phyloP scores from a whole-genome alignment of 2,329 filamentous ascomycete genomes.

The Aspergillus pseudoterreus region DNA sequence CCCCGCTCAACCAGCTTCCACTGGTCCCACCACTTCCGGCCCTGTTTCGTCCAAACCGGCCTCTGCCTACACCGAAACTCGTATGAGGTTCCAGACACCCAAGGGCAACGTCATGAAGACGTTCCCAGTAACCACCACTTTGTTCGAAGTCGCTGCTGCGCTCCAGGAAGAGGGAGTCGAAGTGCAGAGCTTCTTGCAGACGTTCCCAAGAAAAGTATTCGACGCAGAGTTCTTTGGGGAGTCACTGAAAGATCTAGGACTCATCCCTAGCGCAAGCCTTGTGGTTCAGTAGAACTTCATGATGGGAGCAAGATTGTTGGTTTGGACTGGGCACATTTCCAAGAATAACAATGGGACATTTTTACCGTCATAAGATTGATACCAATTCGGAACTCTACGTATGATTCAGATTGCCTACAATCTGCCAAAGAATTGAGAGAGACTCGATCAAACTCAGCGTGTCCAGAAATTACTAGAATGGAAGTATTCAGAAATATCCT shows the following conservation, averaged over 20 bases:
- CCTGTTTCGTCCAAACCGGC: conserved; percentile 59
- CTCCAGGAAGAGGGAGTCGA: conserved; percentile 68
- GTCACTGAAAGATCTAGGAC: conserved; percentile 85
- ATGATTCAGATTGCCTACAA: too few relatives aligned
- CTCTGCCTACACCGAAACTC: conserved; percentile 72
- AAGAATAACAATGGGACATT: too few relatives aligned
- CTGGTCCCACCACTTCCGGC: conserved; percentile 43
- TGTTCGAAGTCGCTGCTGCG: conserved; percentile 85
- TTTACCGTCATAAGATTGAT: too few relatives aligned
- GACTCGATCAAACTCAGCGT: too few relatives aligned
- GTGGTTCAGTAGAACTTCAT: conserved; percentile 55
- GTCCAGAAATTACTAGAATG: too few relatives aligned
- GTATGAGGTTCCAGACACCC: conserved; percentile 74
- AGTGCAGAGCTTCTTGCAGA: conserved; percentile 76
- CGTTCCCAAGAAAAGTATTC: conserved; percentile 82
- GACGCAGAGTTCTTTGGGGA: conserved; percentile 74
- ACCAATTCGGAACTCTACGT: too few relatives aligned
- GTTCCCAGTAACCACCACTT: conserved; percentile 79
- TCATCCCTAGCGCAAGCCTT: conserved; percentile 86
- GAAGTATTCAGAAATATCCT: too few relatives aligned
- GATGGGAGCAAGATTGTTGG: too few relatives aligned
- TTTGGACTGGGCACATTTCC: too few relatives aligned
- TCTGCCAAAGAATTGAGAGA: too few relatives aligned
- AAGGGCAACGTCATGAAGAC: conserved; percentile 80
- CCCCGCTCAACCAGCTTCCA: conserved; percentile 45